Evolutionary conservation across 345 rosid genomes (phyloP).

Genomic region (Murraya paniculata): DNA sequence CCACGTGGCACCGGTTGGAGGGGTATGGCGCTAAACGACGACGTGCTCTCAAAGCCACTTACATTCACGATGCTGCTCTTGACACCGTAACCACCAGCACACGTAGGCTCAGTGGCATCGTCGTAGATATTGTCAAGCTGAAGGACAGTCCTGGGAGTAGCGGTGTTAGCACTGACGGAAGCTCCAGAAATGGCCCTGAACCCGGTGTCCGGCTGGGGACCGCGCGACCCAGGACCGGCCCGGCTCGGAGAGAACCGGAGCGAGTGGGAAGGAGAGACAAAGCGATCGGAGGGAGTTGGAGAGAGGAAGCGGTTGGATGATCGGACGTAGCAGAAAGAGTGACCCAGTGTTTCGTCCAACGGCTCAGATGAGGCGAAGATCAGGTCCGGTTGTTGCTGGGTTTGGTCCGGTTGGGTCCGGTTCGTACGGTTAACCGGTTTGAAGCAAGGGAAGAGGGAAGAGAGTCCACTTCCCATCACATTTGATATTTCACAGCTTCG

Average conservation of each 20-base stretch:
- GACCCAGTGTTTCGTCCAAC: constrained; percentile 92
- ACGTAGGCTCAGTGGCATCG: constrained; percentile 65
- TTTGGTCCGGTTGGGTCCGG: constrained; percentile 34
- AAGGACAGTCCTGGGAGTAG: constrained; percentile 78
- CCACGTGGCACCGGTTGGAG: constrained; percentile 85
- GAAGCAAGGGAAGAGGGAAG: constrained; percentile 71
- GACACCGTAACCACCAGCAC: constrained; percentile 44
- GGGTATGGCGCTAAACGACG: constrained; percentile 79
- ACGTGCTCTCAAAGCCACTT: constrained; percentile 82
- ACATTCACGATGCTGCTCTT: constrained; percentile 53
- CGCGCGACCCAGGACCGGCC: constrained; percentile 33
- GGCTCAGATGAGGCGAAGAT: constrained; percentile 56
- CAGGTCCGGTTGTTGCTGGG: constrained; percentile 38
- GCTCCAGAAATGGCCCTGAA: constrained; percentile 94
- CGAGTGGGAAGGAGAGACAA: constrained; percentile 75
- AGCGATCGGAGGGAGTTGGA: constrained; percentile 86
- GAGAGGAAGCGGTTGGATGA: constrained; percentile 87
- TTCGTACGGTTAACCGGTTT: constrained; percentile 43
- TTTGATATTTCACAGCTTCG: constrained; percentile 44
- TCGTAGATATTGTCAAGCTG: constrained; percentile 74
- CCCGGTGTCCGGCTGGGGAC: constrained; percentile 44
- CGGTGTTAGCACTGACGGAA: constrained; percentile 76
- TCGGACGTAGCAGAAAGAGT: constrained; percentile 92
- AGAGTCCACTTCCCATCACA: constrained; percentile 99
- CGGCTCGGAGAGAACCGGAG: constrained; percentile 86